Conservation (phyloP, 2,329 filamentous ascomycete species). For the Trichophyton mentagrophytes region DNA sequence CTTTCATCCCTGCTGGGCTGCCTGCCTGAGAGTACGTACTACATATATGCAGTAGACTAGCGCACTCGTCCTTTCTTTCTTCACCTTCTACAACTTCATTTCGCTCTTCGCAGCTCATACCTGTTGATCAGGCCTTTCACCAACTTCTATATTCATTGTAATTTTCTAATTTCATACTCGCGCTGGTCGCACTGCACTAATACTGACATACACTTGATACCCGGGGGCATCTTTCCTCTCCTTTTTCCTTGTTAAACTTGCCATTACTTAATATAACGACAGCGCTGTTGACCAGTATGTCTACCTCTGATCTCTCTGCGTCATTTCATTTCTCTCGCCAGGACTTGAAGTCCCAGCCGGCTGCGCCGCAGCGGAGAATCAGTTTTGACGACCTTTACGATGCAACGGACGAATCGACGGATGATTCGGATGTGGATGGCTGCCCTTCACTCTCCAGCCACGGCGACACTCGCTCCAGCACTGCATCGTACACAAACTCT, state of each 20-base stretch:
- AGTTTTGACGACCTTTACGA: constrained; percentile 84
- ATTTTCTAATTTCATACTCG: background rate
- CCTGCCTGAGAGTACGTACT: background rate
- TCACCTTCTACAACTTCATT: background rate
- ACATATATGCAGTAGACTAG: background rate
- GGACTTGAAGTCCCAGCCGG: background rate
- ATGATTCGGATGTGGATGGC: constrained; percentile 48
- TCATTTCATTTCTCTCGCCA: background rate
- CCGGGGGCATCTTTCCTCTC: constrained; percentile 2
- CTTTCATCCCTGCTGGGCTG: background rate
- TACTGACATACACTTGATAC: background rate
- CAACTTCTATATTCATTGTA: background rate
- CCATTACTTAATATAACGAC: background rate
- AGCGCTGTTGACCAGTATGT: constrained; percentile 3
- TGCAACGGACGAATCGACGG: constrained; percentile 49
- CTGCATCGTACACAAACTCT: constrained; percentile 14
- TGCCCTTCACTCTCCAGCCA: constrained; percentile 39
- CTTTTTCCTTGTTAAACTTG: background rate
- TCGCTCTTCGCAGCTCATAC: background rate
- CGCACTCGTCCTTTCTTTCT: background rate
- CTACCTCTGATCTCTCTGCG: background rate
- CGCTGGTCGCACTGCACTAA: constrained; percentile 2
- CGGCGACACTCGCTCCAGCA: constrained; percentile 32
- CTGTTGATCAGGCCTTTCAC: constrained; percentile 1
- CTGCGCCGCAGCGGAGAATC: background rate